These are phyloP conservation scores for Tetrapisispora namnaoensis DNA, from an alignment of 805 yeast genomes.

Conservation along the genomic window DNA sequence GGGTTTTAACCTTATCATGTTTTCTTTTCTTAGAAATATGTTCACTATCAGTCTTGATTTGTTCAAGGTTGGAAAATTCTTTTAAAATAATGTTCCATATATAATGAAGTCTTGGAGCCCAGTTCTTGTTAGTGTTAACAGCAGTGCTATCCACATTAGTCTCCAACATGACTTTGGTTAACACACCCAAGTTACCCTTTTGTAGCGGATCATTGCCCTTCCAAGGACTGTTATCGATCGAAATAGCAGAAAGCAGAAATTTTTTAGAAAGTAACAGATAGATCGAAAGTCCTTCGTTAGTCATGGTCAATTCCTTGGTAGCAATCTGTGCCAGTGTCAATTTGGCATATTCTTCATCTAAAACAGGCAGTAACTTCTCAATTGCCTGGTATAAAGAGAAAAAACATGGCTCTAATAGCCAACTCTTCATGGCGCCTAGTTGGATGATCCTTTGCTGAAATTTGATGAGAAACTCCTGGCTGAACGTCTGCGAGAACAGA, in stretches of 20 bases:
- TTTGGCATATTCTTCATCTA: constrained; percentile 10
- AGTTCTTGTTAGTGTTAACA: constrained; percentile 41
- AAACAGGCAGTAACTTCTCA: constrained; percentile 19
- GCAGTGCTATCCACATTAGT: constrained; percentile 23
- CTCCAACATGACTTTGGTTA: constrained; percentile 59
- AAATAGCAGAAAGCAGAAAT: constrained; percentile 4
- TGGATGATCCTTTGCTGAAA: constrained; percentile 40
- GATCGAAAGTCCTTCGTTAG: constrained; percentile 75
- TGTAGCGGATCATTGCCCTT: constrained; percentile 61
- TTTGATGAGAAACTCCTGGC: constrained; percentile 30
- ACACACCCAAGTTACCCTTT: constrained; percentile 51
- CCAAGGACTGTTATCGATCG: constrained; percentile 39
- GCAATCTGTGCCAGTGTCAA: constrained; percentile 37
- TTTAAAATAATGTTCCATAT: constrained; percentile 59
- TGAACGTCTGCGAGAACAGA: constrained; percentile 23
- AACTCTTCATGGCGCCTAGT: constrained; percentile 55
- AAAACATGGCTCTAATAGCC: constrained; percentile 79
- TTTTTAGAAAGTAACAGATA: constrained; percentile 33
- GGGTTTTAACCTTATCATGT: constrained; percentile 18
- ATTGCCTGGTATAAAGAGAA: constrained; percentile 56
- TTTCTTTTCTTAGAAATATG: constrained; percentile 34
- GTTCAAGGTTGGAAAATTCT: constrained; percentile 28
- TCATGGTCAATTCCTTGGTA: constrained; percentile 44
- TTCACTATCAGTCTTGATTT: constrained; percentile 7
- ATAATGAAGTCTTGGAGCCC: constrained; percentile 69